A percentile compares a stretch with the other conserved stretches of the same genome.
These are phyloP conservation scores for Sechiopsis laciniata DNA, from an alignment of 306 rosid species.

Conservation along the genomic window DNA sequence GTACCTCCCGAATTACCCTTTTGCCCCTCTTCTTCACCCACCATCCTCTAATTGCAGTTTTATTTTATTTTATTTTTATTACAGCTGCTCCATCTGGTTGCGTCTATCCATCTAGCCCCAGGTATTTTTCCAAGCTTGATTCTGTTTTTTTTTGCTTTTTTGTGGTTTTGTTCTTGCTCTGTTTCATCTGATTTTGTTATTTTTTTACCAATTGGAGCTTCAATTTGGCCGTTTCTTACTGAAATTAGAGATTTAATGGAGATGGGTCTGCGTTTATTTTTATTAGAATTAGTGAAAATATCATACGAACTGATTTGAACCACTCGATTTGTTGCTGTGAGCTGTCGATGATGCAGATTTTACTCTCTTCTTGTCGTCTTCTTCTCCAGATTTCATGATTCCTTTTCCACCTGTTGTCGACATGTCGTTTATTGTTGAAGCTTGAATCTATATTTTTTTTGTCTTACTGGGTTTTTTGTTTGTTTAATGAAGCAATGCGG, in stretches of 20 bases:
- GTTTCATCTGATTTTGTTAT: no score
- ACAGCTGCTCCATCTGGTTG: conserved; percentile 61
- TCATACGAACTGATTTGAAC: not conserved
- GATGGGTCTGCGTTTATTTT: not conserved
- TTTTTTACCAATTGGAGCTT: no score
- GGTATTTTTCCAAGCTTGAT: conserved; percentile 33
- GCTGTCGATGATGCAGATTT: no score
- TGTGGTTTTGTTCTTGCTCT: no score
- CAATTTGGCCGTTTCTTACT: no score
- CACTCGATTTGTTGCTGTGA: not conserved
- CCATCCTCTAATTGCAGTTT: not conserved
- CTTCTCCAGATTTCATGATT: no score
- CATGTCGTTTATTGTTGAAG: not conserved
- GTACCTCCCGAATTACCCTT: not conserved
- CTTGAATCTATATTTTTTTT: no score
- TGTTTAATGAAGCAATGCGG: conserved; percentile 1
- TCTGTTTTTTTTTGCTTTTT: no score
- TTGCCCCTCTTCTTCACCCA: not conserved
- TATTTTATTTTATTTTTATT: not conserved
- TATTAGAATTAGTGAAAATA: not conserved
- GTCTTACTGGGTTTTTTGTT: not conserved
- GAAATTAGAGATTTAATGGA: no score
- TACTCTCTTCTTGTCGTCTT: no score
- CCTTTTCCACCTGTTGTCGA: no score
- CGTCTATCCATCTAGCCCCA: conserved; percentile 59